Conservation (phyloP, 73 alveolate genomes). For the Stentor coeruleus region DNA sequence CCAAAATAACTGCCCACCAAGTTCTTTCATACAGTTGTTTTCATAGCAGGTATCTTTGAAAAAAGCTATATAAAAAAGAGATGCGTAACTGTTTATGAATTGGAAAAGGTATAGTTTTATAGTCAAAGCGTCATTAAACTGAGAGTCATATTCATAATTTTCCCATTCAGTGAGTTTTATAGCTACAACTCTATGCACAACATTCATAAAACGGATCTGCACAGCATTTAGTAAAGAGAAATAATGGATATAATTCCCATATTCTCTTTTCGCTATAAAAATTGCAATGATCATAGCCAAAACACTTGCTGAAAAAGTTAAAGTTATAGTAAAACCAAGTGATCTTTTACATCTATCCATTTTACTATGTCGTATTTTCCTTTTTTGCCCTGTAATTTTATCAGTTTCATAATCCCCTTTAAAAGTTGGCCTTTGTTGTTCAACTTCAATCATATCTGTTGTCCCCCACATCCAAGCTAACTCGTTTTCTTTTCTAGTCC, state of each 20-base stretch:
- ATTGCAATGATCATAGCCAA: constrained; percentile 19
- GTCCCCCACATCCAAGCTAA: constrained; percentile 40
- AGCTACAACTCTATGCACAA: constrained; percentile 15
- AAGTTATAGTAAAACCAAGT: constrained; percentile 24
- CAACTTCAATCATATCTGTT: constrained; percentile 30
- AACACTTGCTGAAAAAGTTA: constrained; percentile 25
- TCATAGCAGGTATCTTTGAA: constrained; percentile 24
- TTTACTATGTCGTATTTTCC: constrained; percentile 4
- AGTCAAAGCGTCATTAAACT: constrained; percentile 27
- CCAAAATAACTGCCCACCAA: background rate
- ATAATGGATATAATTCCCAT: background rate
- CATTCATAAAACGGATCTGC: constrained; percentile 28
- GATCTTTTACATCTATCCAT: constrained; percentile 2
- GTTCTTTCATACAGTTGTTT: constrained; percentile 24
- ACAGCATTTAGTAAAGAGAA: constrained; percentile 30
- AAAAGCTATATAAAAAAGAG: constrained; percentile 43
- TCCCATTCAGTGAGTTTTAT: constrained; percentile 33
- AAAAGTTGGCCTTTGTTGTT: constrained; percentile 32
- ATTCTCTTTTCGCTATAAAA: background rate
- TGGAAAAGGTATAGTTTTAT: constrained; percentile 32
- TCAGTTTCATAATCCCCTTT: constrained; percentile 26
- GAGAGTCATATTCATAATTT: constrained; percentile 39
- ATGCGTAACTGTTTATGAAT: constrained; percentile 37
- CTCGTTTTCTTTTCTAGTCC: constrained; percentile 29
- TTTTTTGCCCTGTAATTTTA: constrained; percentile 27